Conservation (phyloP, 2,329 filamentous ascomycete species). For the Talaromyces funiculosus region DNA sequence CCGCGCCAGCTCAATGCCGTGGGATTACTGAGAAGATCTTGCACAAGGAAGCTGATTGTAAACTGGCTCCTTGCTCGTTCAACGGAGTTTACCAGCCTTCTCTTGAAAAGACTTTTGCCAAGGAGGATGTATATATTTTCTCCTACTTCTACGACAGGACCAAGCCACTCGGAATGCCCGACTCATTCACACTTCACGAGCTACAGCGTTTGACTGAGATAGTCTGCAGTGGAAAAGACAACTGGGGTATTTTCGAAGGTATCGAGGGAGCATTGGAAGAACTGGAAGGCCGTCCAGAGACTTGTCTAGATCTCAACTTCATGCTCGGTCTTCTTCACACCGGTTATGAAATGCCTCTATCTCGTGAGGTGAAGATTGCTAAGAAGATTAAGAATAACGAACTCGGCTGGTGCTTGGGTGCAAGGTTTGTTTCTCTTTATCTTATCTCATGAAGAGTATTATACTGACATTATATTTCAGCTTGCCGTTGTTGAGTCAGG, state of each 20-base stretch:
- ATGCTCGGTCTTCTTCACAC: slow-evolving; percentile 90
- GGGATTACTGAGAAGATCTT: slow-evolving; percentile 84
- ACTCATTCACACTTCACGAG: slow-evolving; percentile 87
- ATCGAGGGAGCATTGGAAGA: slow-evolving; percentile 75
- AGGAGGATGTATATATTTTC: slow-evolving; percentile 91
- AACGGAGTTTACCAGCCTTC: slow-evolving; percentile 94
- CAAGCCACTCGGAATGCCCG: slow-evolving; percentile 92
- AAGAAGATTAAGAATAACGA: slow-evolving; percentile 99
- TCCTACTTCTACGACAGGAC: slow-evolving; percentile 98
- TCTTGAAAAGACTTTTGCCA: slow-evolving; percentile 82
- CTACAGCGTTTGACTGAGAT: slow-evolving; percentile 77
- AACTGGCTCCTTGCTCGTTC: slow-evolving; percentile 90
- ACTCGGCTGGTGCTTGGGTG: slow-evolving; percentile 94
- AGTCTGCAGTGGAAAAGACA: slow-evolving; percentile 71
- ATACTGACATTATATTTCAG: slow-evolving; percentile 45
- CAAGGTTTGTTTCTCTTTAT: slow-evolving; percentile 59
- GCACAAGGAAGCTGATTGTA: slow-evolving; percentile 76
- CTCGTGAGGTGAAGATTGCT: slow-evolving; percentile 92
- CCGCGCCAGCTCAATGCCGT: slow-evolving; percentile 80
- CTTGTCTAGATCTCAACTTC: slow-evolving; percentile 92
- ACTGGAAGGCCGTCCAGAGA: slow-evolving; percentile 75
- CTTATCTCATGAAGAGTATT: slow-evolving; percentile 23
- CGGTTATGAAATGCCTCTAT: slow-evolving; percentile 96
- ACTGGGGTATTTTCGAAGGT: slow-evolving; percentile 75
- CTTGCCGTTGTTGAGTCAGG: slow-evolving; percentile 73